These are phyloP conservation scores for Breviolum minutum DNA, from an alignment of 73 alveolate genomes.

Conservation along the genomic window DNA sequence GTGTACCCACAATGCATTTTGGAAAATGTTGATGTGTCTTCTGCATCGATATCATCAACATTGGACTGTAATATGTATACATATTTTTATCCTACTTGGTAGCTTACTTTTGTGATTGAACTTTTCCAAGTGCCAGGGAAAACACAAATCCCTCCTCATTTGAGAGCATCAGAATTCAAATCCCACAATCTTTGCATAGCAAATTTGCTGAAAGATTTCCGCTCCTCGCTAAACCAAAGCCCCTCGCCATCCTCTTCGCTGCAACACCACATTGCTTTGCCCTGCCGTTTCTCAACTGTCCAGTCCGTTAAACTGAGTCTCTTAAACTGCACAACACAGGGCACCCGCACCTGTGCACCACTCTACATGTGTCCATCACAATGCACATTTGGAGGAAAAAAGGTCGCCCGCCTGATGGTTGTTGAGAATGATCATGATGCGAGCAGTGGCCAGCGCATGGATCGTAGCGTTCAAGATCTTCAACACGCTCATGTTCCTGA, in stretches of 20 bases:
- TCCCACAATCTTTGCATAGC: not conserved
- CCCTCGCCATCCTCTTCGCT: slow-evolving; percentile 95
- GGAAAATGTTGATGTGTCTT: too few relatives aligned
- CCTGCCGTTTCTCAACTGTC: not conserved
- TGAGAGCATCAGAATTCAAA: not conserved
- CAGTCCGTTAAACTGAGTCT: not conserved
- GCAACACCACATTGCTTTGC: slow-evolving; percentile 83
- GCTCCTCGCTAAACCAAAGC: slow-evolving; percentile 74
- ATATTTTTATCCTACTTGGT: not conserved
- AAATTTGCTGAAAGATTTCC: too few relatives aligned
- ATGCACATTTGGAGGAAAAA: too few relatives aligned
- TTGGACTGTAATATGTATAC: not conserved
- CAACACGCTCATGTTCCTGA: slow-evolving; percentile 74
- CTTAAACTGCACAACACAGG: not conserved
- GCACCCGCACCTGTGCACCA: not conserved
- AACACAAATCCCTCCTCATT: not conserved
- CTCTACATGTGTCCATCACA: not conserved
- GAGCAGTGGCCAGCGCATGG: slow-evolving; percentile 35
- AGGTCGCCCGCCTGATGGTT: slow-evolving; percentile 70
- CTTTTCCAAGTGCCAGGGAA: too few relatives aligned
- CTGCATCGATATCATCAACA: too few relatives aligned
- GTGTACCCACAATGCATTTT: too few relatives aligned
- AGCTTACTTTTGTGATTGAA: too few relatives aligned
- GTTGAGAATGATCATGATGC: slow-evolving; percentile 75
- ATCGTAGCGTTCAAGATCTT: slow-evolving; percentile 55